Evolutionary conservation across 2,329 filamentous ascomycete genomes (phyloP).

Genomic region (Bipolaris bicolor): DNA sequence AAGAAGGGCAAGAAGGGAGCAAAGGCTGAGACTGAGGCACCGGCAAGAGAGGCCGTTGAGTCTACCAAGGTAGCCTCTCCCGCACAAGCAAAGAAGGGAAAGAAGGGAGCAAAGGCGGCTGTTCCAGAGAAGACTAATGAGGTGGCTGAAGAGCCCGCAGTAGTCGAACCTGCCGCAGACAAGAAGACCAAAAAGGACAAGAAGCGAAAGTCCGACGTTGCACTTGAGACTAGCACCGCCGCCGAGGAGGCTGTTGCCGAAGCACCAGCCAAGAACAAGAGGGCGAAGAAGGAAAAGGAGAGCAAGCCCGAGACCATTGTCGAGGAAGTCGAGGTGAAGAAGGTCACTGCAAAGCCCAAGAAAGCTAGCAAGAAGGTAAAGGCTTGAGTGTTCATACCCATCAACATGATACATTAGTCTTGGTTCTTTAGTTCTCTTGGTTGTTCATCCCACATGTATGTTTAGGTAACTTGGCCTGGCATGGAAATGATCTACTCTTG

Average conservation of each 20-base stretch:
- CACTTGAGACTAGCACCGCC: constrained; percentile 16
- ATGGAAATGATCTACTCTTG: constrained; percentile 5
- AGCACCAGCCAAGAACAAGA: constrained; percentile 27
- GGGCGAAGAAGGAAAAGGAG: constrained; percentile 28
- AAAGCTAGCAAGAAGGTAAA: constrained; percentile 34
- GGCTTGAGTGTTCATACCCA: constrained; percentile 14
- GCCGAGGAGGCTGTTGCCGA: constrained; percentile 16
- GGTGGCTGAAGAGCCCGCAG: constrained; percentile 18
- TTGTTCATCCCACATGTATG: background rate
- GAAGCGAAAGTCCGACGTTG: constrained; percentile 31
- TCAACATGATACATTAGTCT: background rate
- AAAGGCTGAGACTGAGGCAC: constrained; percentile 14
- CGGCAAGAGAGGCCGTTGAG: constrained; percentile 13
- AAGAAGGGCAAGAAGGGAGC: constrained; percentile 42
- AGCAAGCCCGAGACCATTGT: constrained; percentile 17
- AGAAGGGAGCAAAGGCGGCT: constrained; percentile 28
- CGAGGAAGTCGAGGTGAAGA: constrained; percentile 29
- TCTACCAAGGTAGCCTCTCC: constrained; percentile 15
- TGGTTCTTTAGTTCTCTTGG: background rate
- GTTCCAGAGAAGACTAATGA: constrained; percentile 18
- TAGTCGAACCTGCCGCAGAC: constrained; percentile 5
- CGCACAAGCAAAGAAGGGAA: constrained; percentile 33
- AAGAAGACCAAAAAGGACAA: constrained; percentile 21
- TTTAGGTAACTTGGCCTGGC: background rate
- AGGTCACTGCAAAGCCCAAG: constrained; percentile 25